Evolutionary conservation across 2,329 filamentous ascomycete species (phyloP).

Genomic region (Stagonosporopsis tanaceti): DNA sequence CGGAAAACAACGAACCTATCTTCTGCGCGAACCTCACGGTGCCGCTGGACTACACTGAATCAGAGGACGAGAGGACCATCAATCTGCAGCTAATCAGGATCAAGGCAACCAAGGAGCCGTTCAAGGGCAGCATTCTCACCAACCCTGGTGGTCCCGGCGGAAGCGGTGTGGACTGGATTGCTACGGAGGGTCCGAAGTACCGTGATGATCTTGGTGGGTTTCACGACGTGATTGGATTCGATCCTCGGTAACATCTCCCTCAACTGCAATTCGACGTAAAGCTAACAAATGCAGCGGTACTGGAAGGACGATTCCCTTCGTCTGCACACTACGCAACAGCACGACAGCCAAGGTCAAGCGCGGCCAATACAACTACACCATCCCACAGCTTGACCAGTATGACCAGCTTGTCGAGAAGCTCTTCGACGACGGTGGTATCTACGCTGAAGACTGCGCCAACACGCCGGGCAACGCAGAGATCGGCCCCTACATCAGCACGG

Average conservation of each 20-base stretch:
- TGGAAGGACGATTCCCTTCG: slow-evolving; percentile 25
- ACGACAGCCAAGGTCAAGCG: slow-evolving; percentile 12
- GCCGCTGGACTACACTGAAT: slow-evolving; percentile 47
- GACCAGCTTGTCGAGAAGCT: slow-evolving; percentile 14
- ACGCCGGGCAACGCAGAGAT: slow-evolving; percentile 24
- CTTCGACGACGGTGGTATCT: slow-evolving; percentile 21
- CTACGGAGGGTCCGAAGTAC: slow-evolving; percentile 4
- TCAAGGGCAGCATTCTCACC: slow-evolving; percentile 44
- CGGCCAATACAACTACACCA: slow-evolving; percentile 21
- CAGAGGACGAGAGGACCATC: slow-evolving; percentile 29
- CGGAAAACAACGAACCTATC: slow-evolving; percentile 2
- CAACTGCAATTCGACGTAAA: not conserved
- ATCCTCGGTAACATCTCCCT: slow-evolving; percentile 16
- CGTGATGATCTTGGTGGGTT: slow-evolving; percentile 15
- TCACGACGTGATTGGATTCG: slow-evolving; percentile 24
- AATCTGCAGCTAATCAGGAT: slow-evolving; percentile 38
- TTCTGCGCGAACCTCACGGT: slow-evolving; percentile 44
- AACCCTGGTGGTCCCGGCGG: slow-evolving; percentile 48
- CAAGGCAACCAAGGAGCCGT: slow-evolving; percentile 36
- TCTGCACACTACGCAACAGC: slow-evolving; percentile 16
- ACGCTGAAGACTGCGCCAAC: slow-evolving; percentile 18
- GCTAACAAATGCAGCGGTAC: slow-evolving; percentile 21
- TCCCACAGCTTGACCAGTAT: slow-evolving; percentile 17
- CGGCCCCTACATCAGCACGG: slow-evolving; percentile 23
- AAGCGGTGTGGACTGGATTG: slow-evolving; percentile 18